Percentiles rank a stretch among this genome's conserved stretches.
Evolutionary conservation across 2,329 filamentous ascomycete genomes (phyloP).

Genomic region (Venturia carpophila): DNA sequence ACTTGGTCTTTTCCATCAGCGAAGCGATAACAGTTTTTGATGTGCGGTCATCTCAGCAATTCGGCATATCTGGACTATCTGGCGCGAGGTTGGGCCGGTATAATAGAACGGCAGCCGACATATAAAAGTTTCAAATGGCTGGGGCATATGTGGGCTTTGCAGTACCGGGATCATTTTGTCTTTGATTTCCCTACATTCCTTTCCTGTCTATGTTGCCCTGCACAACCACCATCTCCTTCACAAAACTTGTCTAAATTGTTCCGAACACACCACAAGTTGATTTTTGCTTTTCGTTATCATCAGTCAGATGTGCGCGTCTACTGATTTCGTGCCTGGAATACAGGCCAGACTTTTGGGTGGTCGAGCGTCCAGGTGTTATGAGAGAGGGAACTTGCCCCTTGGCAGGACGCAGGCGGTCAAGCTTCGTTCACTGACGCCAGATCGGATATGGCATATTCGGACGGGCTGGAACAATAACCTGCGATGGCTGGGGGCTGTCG

Average conservation of each 20-base stretch:
- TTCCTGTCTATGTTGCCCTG: slow-evolving; percentile 4
- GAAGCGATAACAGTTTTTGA: slow-evolving; percentile 10
- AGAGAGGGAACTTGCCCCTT: neutral
- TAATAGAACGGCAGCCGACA: slow-evolving; percentile 10
- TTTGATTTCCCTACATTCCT: neutral
- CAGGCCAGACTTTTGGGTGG: slow-evolving; percentile 1
- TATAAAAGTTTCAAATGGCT: slow-evolving; percentile 1
- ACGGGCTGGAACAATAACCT: neutral
- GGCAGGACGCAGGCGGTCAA: neutral
- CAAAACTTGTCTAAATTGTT: slow-evolving; percentile 12
- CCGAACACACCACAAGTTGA: neutral
- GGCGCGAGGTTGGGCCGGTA: neutral
- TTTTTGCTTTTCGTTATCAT: neutral
- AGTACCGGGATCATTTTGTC: neutral
- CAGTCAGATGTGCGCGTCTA: neutral
- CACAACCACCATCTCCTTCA: neutral
- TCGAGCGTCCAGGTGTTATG: slow-evolving; percentile 7
- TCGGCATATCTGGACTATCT: neutral
- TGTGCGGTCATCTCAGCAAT: slow-evolving; percentile 6
- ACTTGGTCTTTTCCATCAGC: neutral
- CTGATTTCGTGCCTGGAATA: neutral
- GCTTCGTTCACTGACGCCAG: neutral
- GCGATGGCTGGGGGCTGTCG: neutral
- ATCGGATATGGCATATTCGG: neutral
- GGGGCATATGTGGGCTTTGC: neutral